Base-by-base conservation (phyloP, 2,329 filamentous ascomycete genomes). In the Didymella exigua region DNA sequence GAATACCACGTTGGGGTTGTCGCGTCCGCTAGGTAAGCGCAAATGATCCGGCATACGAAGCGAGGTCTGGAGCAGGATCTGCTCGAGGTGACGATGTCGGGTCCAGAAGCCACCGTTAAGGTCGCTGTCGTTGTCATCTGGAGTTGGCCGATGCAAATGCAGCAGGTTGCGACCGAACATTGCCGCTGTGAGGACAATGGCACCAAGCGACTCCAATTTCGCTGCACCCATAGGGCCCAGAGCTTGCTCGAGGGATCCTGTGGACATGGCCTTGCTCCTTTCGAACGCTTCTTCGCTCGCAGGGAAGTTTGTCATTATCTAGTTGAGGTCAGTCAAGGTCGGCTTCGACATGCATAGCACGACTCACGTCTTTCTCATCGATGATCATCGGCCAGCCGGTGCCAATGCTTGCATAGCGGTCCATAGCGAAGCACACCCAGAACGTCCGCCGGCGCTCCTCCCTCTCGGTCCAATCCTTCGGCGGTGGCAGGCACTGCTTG, bases 331-430 rank as follows among this genome's bases (percentile, higher is more conserved):
- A 69, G 59, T 36, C n/a, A 9, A 5, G 2, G 2, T 9, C 2
- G 5, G 3, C 13, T 26, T 14, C 13, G 9, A 6, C 9, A 5
- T 3, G 2, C 8, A 10, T 18, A 24, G 13, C n/a, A 14, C n/a
- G 33, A 40, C 81, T 75, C 66, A 86, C 84, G 73, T 99, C 95
- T 70, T 84, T 85, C 76, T 99, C 95, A 61, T 98, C 93, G 49
- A 98, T 85, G 0, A 85, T 87, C 90, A 98, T 93, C 0, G 95
- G 95, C 95, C 95, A 98, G 6, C 95, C 95, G 2, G 95, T 98
- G 29, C 95, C 95, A 52, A 97, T 95, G 68, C 92, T 97, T 5
- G 92, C 90, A 76, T 96, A 98, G 47, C 95, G 86, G 70, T 98
- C 95, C 59, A 92, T 81, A 65, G 89, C 91, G 69, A 96, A 98